Conservation (phyloP, 2,329 filamentous ascomycete genomes). For the Coniella lustricola region DNA sequence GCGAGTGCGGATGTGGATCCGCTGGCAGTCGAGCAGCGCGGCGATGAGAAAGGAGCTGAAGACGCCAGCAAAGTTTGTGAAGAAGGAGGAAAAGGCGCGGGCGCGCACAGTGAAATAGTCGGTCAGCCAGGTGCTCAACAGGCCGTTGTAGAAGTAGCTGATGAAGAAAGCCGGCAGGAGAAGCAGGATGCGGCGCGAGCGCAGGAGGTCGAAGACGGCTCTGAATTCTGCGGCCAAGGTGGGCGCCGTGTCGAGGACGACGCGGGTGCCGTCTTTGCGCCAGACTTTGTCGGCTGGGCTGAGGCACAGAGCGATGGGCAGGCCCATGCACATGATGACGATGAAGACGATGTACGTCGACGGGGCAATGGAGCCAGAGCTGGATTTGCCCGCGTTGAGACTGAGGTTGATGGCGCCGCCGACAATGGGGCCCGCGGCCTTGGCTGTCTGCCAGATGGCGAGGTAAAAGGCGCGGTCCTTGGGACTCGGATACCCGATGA, state of each 20-base stretch:
- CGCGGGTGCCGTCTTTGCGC: conserved; percentile 24
- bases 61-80: conserved; percentile 27
- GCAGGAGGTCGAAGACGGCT: conserved; percentile 21
- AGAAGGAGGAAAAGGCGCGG: conserved; percentile 28
- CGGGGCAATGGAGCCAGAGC: conserved; percentile 7
- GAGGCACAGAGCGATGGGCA: conserved; percentile 25
- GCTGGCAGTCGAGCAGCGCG: conserved; percentile 24
- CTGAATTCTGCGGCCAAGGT: conserved; percentile 25
- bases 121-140: conserved; percentile 23
- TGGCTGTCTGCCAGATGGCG: conserved; percentile 31
- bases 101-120: conserved; percentile 27
- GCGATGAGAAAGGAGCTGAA: conserved; percentile 24
- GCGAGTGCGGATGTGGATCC: conserved; percentile 24
- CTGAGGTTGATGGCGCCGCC: conserved; percentile 18
- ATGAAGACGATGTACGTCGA: conserved; percentile 25
- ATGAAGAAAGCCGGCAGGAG: conserved; percentile 28
- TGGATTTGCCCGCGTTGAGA: conserved; percentile 15
- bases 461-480: conserved; percentile 39
- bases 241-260: conserved; percentile 21
- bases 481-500: conserved; percentile 41
- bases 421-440: conserved; percentile 14
- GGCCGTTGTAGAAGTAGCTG: conserved; percentile 28
- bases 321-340: conserved; percentile 27
- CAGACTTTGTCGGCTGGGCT: conserved; percentile 27
- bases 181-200: conserved; percentile 23